Percentiles rank a stretch among this genome's conserved stretches.
phyloP scores from a whole-genome alignment of 352 stramenopile genomes.

The Pythium oligandrum region DNA sequence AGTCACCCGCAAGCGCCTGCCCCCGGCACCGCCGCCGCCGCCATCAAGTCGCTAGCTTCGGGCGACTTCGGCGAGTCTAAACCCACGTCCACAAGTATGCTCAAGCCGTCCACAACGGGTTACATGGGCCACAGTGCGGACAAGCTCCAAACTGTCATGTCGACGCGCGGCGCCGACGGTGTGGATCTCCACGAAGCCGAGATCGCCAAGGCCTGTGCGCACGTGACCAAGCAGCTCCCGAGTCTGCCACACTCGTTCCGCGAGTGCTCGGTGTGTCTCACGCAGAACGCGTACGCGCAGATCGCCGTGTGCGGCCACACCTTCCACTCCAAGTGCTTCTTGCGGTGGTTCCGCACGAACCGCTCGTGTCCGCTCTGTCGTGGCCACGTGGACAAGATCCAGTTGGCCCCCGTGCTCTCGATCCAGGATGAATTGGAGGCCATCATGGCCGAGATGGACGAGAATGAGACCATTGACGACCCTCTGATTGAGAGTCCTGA shows the following conservation, averaged over 20 bases:
- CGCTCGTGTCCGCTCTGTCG: slow-evolving; percentile 72
- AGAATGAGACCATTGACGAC: slow-evolving; percentile 12
- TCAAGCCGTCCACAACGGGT: no score
- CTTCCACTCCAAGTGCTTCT: slow-evolving; percentile 76
- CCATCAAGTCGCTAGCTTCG: slow-evolving; percentile 27
- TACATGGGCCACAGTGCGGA: background rate
- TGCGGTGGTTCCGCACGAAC: slow-evolving; percentile 74
- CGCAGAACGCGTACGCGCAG: slow-evolving; percentile 64
- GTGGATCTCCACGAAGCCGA: slow-evolving; percentile 65
- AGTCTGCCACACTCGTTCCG: slow-evolving; percentile 47
- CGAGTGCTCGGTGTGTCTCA: slow-evolving; percentile 75
- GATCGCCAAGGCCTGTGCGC: slow-evolving; percentile 49
- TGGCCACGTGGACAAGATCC: slow-evolving; percentile 49
- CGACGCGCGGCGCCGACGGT: slow-evolving; percentile 13
- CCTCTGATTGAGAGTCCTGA: slow-evolving; percentile 15
- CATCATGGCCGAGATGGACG: slow-evolving; percentile 71
- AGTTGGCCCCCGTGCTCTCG: slow-evolving; percentile 36
- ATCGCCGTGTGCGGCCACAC: slow-evolving; percentile 65
- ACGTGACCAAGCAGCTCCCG: slow-evolving; percentile 40
- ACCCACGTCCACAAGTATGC: no score
- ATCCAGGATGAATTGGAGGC: slow-evolving; percentile 70
- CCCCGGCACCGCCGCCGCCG: slow-evolving; percentile 13
- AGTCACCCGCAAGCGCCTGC: slow-evolving; percentile 16
- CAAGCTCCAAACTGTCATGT: background rate
- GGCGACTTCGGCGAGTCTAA: slow-evolving; percentile 1